These are phyloP conservation scores for Lithohypha guttulata DNA, from an alignment of 2,329 filamentous ascomycete species.

Conservation along the genomic window DNA sequence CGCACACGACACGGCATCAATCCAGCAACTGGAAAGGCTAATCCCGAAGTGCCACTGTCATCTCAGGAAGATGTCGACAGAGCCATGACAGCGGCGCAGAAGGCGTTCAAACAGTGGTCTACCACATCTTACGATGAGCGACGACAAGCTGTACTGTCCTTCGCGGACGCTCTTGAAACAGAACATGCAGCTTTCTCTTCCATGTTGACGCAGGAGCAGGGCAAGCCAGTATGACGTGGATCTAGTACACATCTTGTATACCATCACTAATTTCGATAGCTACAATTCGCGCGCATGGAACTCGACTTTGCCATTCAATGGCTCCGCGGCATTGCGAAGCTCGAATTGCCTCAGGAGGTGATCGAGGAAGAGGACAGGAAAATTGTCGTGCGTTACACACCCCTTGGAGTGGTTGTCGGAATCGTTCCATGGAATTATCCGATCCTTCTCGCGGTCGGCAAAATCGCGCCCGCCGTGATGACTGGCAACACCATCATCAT, in stretches of 20 bases:
- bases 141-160: conserved; percentile 25
- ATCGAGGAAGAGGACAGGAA: too few species aligned
- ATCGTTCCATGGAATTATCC: conserved; percentile 51
- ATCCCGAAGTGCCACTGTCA: too few species aligned
- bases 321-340: conserved; percentile 89
- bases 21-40: too few species aligned
- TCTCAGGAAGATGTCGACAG: conserved; percentile 29
- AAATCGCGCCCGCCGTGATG: conserved; percentile 39
- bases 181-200: conserved; percentile 20
- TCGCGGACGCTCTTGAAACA: conserved; percentile 33
- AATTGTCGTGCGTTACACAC: conserved; percentile 27
- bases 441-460: conserved; percentile 23
- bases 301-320: conserved; percentile 70
- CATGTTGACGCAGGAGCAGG: conserved; percentile 25
- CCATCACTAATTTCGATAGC: conserved; percentile 65
- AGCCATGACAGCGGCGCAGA: conserved; percentile 28
- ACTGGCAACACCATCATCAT: conserved; percentile 45
- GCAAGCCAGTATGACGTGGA: conserved; percentile 47
- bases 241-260: conserved; percentile 72
- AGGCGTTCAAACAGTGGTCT: conserved; percentile 24
- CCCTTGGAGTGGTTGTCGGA: conserved; percentile 35
- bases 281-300: conserved; percentile 66
- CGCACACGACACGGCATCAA: too few species aligned
- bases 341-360: too few species aligned
- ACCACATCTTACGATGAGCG: conserved; percentile 20